Percentiles rank a stretch among this genome's conserved stretches.
Conservation (phyloP, 2,329 filamentous ascomycete genomes). For the Mycocentrospora acerina region DNA sequence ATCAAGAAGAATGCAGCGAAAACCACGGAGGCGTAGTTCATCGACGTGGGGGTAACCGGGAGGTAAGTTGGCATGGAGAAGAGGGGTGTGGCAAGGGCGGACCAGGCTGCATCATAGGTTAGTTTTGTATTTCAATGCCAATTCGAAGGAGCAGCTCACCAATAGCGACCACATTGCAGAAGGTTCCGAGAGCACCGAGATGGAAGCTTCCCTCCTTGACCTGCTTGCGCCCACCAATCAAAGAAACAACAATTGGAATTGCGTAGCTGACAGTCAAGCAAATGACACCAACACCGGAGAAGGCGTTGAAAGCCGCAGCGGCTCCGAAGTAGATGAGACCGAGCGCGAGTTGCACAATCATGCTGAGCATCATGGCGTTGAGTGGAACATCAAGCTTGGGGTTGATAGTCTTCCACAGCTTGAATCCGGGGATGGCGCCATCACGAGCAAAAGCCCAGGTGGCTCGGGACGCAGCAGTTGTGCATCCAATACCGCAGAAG, state of each 20-base stretch:
- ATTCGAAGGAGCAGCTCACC: constrained; percentile 50
- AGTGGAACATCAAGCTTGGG: constrained; percentile 63
- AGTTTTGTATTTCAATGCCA: constrained; percentile 2
- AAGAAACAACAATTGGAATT: constrained; percentile 64
- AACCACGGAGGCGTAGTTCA: constrained; percentile 78
- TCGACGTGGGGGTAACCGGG: constrained; percentile 59
- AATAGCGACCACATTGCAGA: constrained; percentile 66
- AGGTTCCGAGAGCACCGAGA: constrained; percentile 61
- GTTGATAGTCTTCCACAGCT: constrained; percentile 63
- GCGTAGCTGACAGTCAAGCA: constrained; percentile 69
- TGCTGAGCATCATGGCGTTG: constrained; percentile 72
- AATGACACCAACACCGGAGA: constrained; percentile 70
- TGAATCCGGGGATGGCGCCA: constrained; percentile 66
- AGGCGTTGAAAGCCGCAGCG: constrained; percentile 69
- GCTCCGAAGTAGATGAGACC: constrained; percentile 71
- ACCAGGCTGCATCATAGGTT: constrained; percentile 53
- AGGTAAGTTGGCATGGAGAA: constrained; percentile 71
- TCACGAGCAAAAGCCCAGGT: constrained; percentile 72
- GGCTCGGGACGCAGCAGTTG: constrained; percentile 67
- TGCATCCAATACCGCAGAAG: constrained; percentile 69
- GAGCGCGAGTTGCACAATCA: constrained; percentile 64
- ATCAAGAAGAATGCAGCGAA: constrained; percentile 66
- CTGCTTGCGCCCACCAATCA: constrained; percentile 62
- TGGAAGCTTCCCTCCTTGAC: constrained; percentile 60
- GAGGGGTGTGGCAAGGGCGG: constrained; percentile 66